Base-by-base conservation (phyloP, 495 filamentous ascomycete species). In the Penicillium malachiteum region DNA sequence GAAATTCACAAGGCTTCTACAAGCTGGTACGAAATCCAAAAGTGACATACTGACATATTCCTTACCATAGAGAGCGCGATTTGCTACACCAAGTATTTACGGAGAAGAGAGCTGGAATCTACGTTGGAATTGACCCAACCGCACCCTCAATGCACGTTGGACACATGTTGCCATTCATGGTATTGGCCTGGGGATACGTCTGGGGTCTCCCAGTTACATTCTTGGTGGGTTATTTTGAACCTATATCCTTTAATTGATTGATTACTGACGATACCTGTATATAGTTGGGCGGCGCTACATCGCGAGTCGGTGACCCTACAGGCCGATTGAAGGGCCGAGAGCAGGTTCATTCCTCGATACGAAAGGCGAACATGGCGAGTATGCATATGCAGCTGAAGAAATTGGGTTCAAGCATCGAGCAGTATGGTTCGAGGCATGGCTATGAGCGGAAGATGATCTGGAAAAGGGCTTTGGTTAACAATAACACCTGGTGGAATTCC, bases 161-260 rank as follows among this genome's bases (percentile, higher is more conserved):
- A 32, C 92, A 99, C 69, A 83, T 99, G 52, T 73, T 97, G 9
- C 93, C 94, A 8, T 79, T 97, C 40, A 97, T 99, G 94, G 85
- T 91, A 1, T 71, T 97, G 30, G 93, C 91, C 55, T 97, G 94
- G 89, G 87, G 91, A 76, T 95, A 93, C 67, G 76, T 96, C 38
- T 83, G 92, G 72, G 93, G 94, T 12, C 86, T 88, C 59, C 78
- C 82, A 32, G 78, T 89, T 12, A 79, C 88, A 18, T 87, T 86
- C 47, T 70, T 99, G 56, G 78, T 89, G 52, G 67, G 76, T 73
- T 34, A 26, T 2, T 26, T 26, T 1, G 21, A 26, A 26, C 21
- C 21, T 26, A 26, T 26, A n/a, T 26, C 21, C 21, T 26, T 2
- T 4, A 26, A 26, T 26, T 1, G 21, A 26, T 26, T 26, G 21